Conservation (phyloP, 1,284 basidiomycete genomes). For the Sporisorium iseilematis-ciliati region DNA sequence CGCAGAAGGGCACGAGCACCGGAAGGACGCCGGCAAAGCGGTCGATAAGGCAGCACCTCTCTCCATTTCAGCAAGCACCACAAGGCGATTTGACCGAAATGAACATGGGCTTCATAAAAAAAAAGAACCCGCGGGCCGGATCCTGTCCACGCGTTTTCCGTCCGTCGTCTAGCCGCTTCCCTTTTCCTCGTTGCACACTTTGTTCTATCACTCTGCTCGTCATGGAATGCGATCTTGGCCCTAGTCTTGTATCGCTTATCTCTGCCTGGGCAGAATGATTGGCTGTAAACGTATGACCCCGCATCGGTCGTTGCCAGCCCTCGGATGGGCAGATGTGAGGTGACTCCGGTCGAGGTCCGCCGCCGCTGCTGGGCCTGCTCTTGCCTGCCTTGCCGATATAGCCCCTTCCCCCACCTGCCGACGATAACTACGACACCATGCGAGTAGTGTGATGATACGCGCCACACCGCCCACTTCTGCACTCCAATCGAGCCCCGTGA, state of each 20-base stretch:
- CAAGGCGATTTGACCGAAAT: background rate
- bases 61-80: background rate
- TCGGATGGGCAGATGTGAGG: background rate
- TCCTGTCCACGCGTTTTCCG: slow-evolving; percentile 32
- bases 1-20: too few relatives aligned
- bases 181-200: background rate
- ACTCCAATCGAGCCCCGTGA: too few relatives aligned
- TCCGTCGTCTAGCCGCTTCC: too few relatives aligned
- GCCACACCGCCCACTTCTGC: too few relatives aligned
- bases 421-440: too few relatives aligned
- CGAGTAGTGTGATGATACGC: too few relatives aligned
- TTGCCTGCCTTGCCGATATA: too few relatives aligned
- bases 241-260: slow-evolving; percentile 5
- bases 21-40: too few relatives aligned
- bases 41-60: too few relatives aligned
- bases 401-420: too few relatives aligned
- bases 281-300: background rate
- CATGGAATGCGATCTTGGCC: background rate
- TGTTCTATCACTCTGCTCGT: background rate
- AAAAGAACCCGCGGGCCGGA: slow-evolving; percentile 37
- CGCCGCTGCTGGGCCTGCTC: background rate
- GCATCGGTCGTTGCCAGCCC: background rate
- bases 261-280: background rate
- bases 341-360: slow-evolving; percentile 2
- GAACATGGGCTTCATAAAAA: too few relatives aligned